Evolutionary conservation across 1,284 basidiomycete genomes (phyloP), one percentile per base, ranked within the genome.

Genomic region (Fomitopsis pinicola): DNA sequence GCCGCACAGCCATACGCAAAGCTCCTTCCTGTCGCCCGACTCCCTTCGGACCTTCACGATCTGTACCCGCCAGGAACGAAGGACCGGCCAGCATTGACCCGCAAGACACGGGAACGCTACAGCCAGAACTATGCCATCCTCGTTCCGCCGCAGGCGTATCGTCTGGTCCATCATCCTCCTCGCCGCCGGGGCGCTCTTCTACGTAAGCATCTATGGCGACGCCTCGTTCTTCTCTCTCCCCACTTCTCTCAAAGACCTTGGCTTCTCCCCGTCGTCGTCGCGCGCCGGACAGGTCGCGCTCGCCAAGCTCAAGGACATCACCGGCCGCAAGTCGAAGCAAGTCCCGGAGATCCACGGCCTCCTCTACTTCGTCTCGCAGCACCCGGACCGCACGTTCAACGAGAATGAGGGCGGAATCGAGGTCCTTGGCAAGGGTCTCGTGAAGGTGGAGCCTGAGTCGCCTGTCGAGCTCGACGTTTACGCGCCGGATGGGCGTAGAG

Each of bases 301-400:
- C 36, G 72, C 72, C 12, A 68, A 68, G 57, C 57, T 66, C 42
- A 65, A 68, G 56, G 62, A 59, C 45, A 55, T 59, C 57, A 59
- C 66, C 38, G 63, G 63, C 57, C 57, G 64, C 59, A 63, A 68
- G 48, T 55, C 62, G n/a, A 40, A 40, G 14, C 50, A 61, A 35
- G 69, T 72, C 38, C 65, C 65, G 48, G 89, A 91, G 71, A 82
- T 91, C 33, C 87, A 85, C 61, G 89, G 86, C 0, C 75, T 91
- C 19, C 75, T 91, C 35, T 80, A 87, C 67, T 78, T 90, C 54
- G 81, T 87, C 40, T 84, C 81, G 0, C 77, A 78, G 17, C 76
- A 82, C 58, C 74, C 77, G 46, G 76, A 79, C 59, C 72, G 78
- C 62, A 71, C 77, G 26, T 69, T 85, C 33, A 76, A 75, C 62